Conservation (phyloP, 768 basidiomycete genomes). For the Paxillus rubicundulus region DNA sequence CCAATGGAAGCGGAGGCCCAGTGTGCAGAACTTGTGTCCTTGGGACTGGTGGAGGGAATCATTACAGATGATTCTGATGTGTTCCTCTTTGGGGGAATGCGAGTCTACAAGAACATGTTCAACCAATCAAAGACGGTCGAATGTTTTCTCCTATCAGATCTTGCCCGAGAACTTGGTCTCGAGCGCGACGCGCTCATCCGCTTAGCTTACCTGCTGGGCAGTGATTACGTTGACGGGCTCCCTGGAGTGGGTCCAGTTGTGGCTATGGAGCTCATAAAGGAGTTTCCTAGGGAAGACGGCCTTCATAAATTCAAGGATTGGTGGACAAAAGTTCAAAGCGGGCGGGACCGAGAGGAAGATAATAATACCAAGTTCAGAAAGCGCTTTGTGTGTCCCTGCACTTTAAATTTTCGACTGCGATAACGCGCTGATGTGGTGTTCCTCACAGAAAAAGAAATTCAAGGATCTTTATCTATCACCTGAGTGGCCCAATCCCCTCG, state of each 20-base stretch:
- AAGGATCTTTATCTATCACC: slow-evolving; percentile 73
- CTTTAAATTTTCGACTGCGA: slow-evolving; percentile 4
- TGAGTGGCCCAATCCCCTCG: slow-evolving; percentile 92
- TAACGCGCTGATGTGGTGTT: slow-evolving; percentile 11
- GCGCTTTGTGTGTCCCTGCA: slow-evolving; percentile 68
- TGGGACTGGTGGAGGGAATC: slow-evolving; percentile 91
- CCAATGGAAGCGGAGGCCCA: slow-evolving; percentile 99
- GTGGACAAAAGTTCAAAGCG: slow-evolving; percentile 93
- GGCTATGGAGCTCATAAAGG: slow-evolving; percentile 91
- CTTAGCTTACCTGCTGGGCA: slow-evolving; percentile 91
- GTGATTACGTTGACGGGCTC: slow-evolving; percentile 94
- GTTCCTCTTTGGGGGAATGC: slow-evolving; percentile 91
- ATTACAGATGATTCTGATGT: slow-evolving; percentile 99
- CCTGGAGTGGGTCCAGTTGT: slow-evolving; percentile 93
- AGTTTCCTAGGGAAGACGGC: slow-evolving; percentile 86
- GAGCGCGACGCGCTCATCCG: slow-evolving; percentile 83
- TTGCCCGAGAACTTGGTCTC: slow-evolving; percentile 83
- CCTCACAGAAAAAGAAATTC: slow-evolving; percentile 80
- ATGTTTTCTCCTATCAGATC: slow-evolving; percentile 83
- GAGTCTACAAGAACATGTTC: slow-evolving; percentile 99
- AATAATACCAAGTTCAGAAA: slow-evolving; percentile 74
- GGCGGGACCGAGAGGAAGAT: slow-evolving; percentile 76
- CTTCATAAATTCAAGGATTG: slow-evolving; percentile 86
- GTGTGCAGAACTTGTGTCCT: slow-evolving; percentile 84
- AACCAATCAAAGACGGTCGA: slow-evolving; percentile 99